phyloP scores from a whole-genome alignment of 129 eudicot genomes.

The Kitagawia praeruptora region DNA sequence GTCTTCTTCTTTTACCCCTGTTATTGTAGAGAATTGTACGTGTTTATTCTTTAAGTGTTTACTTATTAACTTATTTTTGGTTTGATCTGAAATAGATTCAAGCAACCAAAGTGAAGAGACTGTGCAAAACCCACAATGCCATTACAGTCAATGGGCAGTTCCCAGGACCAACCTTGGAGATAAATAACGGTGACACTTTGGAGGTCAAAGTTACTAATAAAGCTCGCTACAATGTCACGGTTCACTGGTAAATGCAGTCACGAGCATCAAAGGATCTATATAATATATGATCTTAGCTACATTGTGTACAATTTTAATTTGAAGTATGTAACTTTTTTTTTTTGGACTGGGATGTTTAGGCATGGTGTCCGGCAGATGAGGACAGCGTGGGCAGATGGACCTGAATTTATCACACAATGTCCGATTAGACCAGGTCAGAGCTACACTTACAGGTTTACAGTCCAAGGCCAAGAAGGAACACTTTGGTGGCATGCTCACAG shows the following conservation, averaged over 20 bases:
- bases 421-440: conserved; percentile 92
- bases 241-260: conserved; percentile 68
- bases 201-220: conserved; percentile 73
- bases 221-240: conserved; percentile 80
- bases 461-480: conserved; percentile 94
- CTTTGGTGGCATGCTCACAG: conserved; percentile 99
- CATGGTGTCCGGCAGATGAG: conserved; percentile 88
- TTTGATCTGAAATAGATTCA: conserved; percentile 51
- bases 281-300: not conserved
- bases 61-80: conserved; percentile 12
- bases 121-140: conserved; percentile 59
- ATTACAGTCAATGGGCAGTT: conserved; percentile 85
- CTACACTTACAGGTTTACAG: conserved; percentile 74
- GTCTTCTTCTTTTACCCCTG: conserved; percentile 7
- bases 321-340: not conserved
- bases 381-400: conserved; percentile 99
- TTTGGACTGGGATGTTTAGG: conserved; percentile 28
- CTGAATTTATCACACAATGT: conserved; percentile 92
- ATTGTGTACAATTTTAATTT: not conserved
- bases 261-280: not conserved
- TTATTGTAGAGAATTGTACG: not conserved
- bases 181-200: conserved; percentile 71
- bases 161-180: conserved; percentile 93
- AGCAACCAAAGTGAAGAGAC: conserved; percentile 86
- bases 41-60: not conserved